Base-by-base conservation (phyloP, 495 filamentous ascomycete species). In the Apodospora peruviana region DNA sequence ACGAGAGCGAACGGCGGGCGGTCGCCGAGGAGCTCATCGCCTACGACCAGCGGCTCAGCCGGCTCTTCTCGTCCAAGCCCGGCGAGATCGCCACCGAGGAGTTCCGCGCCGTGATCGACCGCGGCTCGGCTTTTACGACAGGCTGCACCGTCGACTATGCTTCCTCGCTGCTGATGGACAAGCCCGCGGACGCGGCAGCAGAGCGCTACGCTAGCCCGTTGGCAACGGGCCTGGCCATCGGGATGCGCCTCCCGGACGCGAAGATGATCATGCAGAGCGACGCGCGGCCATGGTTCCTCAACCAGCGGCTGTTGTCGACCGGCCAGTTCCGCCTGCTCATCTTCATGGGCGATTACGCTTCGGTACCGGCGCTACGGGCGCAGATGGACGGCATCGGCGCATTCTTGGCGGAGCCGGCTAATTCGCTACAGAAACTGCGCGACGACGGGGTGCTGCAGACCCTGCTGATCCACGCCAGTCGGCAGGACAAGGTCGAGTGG, bases 21-120 rank as follows among this genome's bases (percentile, higher is more conserved):
- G 70, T 83, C 16, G 58, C 83, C 0, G 62, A 78, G 21, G 73
- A 83, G 42, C 64, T 85, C 10, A 72, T 86, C 48, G 72, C 77
- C 19, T 83, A 82, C 45, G 81, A 86, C 53, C 59, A 69, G 46
- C 61, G 69, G 45, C 73, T 77, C 47, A 72, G 71, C 40, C 68
- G 67, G 29, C 71, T 75, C n/a, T 78, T 81, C 51, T 46, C 43
- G 25, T 22, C 19, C 27, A 80, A 40, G 17, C 39, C 39, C 4
- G 39, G 39, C 39, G 39, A 40, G 39, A 40, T 40, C 39, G 20
- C 39, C 18, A 40, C 39, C 18, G 39, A 40, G 5, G 39, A 40
- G 39, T 40, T 40, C 39, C 39, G 39, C 39, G 4, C 18, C 39
- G 39, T 40, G 3, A 40, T 40, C 18, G 39, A 40, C 18, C n/a